These are phyloP conservation scores for Purpureocillium takamizusanense DNA, from an alignment of 2,329 filamentous ascomycete genomes.

Conservation along the genomic window DNA sequence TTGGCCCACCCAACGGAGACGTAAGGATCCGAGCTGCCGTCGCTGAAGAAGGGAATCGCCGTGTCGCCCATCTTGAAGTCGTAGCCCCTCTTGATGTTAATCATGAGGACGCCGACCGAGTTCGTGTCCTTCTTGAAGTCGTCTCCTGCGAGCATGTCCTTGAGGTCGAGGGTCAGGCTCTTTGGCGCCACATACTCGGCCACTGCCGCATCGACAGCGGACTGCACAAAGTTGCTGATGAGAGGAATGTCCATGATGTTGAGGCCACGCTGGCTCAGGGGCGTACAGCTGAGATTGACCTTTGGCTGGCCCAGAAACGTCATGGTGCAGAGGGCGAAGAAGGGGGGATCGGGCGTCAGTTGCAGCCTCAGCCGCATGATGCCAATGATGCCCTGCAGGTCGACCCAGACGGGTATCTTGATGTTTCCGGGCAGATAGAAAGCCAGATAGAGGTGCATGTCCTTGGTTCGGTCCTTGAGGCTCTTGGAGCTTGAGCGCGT, in stretches of 20 bases:
- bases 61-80: constrained; percentile 66
- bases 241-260: constrained; percentile 70
- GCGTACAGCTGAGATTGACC: constrained; percentile 61
- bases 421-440: constrained; percentile 56
- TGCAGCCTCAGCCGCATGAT: constrained; percentile 62
- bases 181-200: constrained; percentile 71
- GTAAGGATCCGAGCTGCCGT: constrained; percentile 60
- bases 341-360: constrained; percentile 66
- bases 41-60: constrained; percentile 47
- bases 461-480: constrained; percentile 60
- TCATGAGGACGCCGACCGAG: constrained; percentile 54
- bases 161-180: constrained; percentile 63
- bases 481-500: constrained; percentile 51
- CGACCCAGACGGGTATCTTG: constrained; percentile 61
- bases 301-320: constrained; percentile 70
- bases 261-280: constrained; percentile 57
- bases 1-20: constrained; percentile 69
- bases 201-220: constrained; percentile 62
- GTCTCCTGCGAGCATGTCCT: constrained; percentile 69
- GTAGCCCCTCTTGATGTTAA: constrained; percentile 57
- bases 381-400: constrained; percentile 63
- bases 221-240: constrained; percentile 68
- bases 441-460: constrained; percentile 56
- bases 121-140: constrained; percentile 71
- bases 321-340: constrained; percentile 65